Evolutionary conservation across 1,284 basidiomycete species (phyloP).

Genomic region (Irpex sp.): DNA sequence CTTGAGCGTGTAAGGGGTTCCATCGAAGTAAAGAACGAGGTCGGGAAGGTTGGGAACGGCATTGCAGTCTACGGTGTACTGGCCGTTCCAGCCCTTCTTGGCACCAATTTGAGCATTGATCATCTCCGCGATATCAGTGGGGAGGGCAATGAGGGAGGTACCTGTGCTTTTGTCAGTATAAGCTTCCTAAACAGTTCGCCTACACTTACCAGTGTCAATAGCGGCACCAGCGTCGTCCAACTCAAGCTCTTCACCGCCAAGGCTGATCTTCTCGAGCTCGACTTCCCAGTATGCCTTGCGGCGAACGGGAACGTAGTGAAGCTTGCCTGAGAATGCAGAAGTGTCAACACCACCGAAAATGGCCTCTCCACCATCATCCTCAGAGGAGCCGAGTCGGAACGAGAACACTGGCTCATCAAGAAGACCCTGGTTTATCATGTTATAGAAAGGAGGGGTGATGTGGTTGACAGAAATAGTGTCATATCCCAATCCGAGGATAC

Average conservation of each 20-base stretch:
- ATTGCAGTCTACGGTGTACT: slow-evolving; percentile 89
- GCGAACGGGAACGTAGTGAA: slow-evolving; percentile 89
- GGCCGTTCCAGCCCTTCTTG: slow-evolving; percentile 90
- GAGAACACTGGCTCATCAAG: slow-evolving; percentile 89
- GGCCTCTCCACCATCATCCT: slow-evolving; percentile 90
- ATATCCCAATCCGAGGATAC: slow-evolving; percentile 93
- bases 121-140: slow-evolving; percentile 96
- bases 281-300: slow-evolving; percentile 99
- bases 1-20: slow-evolving; percentile 78
- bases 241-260: slow-evolving; percentile 84
- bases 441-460: slow-evolving; percentile 94
- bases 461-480: slow-evolving; percentile 96
- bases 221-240: slow-evolving; percentile 92
- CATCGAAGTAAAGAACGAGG: slow-evolving; percentile 81
- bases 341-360: slow-evolving; percentile 92
- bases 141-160: slow-evolving; percentile 88
- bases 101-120: slow-evolving; percentile 95
- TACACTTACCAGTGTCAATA: slow-evolving; percentile 83
- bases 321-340: slow-evolving; percentile 76
- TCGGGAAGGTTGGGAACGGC: slow-evolving; percentile 85
- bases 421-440: slow-evolving; percentile 84
- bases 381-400: slow-evolving; percentile 89
- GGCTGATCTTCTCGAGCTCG: slow-evolving; percentile 82
- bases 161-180: slow-evolving; percentile 37
- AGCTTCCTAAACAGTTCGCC: neutral